Conservation (phyloP, 345 rosid genomes). For the Psidium friedrichsthalianum region DNA sequence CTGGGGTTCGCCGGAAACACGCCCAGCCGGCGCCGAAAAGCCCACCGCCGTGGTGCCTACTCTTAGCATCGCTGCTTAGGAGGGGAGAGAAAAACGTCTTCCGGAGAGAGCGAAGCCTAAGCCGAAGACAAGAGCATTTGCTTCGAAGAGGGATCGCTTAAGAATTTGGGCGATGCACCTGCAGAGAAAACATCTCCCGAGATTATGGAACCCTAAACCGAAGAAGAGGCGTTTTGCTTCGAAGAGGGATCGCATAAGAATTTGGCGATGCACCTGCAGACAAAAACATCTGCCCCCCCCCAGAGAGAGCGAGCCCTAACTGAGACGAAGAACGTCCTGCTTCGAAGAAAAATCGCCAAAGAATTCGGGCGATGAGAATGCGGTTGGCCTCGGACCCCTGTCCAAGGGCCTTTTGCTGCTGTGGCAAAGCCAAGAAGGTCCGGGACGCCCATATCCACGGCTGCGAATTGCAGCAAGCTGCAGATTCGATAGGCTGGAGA, state of each 20-base stretch:
- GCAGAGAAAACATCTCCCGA: background rate
- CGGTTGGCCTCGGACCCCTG: slow-evolving; percentile 3
- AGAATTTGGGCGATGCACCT: background rate
- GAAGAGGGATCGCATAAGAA: background rate
- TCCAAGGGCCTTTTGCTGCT: background rate
- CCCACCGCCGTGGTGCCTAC: background rate
- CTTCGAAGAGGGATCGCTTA: background rate
- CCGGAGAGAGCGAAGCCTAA: background rate
- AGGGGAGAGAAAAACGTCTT: too few relatives aligned
- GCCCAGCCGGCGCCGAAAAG: background rate
- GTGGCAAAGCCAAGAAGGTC: background rate
- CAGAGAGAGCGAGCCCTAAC: background rate
- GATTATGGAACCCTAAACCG: background rate
- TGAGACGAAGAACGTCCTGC: slow-evolving; percentile 3
- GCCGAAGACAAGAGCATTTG: background rate
- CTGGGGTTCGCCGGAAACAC: background rate
- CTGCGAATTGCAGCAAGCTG: slow-evolving; percentile 8
- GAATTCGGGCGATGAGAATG: background rate
- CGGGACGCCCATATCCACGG: slow-evolving; percentile 12
- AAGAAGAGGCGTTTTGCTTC: slow-evolving; percentile 8
- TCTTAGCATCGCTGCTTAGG: background rate
- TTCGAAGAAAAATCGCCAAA: background rate
- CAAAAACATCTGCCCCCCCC: background rate
- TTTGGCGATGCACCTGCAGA: background rate
- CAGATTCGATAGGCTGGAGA: slow-evolving; percentile 12